Evolutionary conservation across 495 filamentous ascomycete species (phyloP).

Genomic region (Penicillium odoratum): DNA sequence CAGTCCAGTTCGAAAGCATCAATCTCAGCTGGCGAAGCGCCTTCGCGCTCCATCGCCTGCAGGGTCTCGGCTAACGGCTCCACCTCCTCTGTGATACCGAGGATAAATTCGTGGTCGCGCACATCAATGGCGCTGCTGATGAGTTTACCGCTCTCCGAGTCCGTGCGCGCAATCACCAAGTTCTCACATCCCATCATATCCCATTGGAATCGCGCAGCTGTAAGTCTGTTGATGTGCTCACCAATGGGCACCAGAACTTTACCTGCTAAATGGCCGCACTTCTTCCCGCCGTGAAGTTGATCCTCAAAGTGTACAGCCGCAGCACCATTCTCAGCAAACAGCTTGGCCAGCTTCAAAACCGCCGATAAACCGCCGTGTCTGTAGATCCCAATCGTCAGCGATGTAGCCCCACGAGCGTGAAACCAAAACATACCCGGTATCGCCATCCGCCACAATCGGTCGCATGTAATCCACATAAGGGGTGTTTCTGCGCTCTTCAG

Average conservation of each 20-base stretch:
- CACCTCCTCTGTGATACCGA: slow-evolving; percentile 71
- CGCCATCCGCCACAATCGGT: slow-evolving; percentile 96
- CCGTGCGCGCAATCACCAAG: slow-evolving; percentile 89
- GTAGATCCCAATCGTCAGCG: slow-evolving; percentile 3
- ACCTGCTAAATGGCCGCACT: slow-evolving; percentile 94
- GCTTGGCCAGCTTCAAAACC: slow-evolving; percentile 93
- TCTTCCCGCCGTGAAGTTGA: slow-evolving; percentile 96
- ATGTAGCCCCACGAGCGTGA: background rate
- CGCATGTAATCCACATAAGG: slow-evolving; percentile 90
- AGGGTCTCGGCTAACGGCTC: slow-evolving; percentile 84
- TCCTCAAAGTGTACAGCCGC: slow-evolving; percentile 98
- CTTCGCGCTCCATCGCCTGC: slow-evolving; percentile 82
- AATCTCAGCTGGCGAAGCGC: slow-evolving; percentile 76
- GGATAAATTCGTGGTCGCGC: slow-evolving; percentile 94
- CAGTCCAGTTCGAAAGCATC: slow-evolving; percentile 83
- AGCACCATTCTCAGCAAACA: slow-evolving; percentile 98
- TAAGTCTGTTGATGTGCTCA: slow-evolving; percentile 93
- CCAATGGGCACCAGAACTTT: slow-evolving; percentile 93
- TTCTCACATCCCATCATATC: slow-evolving; percentile 96
- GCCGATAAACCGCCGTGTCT: slow-evolving; percentile 83
- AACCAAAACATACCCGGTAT: slow-evolving; percentile 67
- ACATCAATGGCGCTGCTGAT: slow-evolving; percentile 88
- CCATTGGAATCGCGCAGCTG: slow-evolving; percentile 94
- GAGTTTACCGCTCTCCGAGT: slow-evolving; percentile 89
- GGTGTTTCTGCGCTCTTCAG: slow-evolving; percentile 67